A percentile compares a stretch with the other conserved stretches of the same genome.
Conservation (phyloP, 1,284 basidiomycete species). For the Gomphus bonarii region DNA sequence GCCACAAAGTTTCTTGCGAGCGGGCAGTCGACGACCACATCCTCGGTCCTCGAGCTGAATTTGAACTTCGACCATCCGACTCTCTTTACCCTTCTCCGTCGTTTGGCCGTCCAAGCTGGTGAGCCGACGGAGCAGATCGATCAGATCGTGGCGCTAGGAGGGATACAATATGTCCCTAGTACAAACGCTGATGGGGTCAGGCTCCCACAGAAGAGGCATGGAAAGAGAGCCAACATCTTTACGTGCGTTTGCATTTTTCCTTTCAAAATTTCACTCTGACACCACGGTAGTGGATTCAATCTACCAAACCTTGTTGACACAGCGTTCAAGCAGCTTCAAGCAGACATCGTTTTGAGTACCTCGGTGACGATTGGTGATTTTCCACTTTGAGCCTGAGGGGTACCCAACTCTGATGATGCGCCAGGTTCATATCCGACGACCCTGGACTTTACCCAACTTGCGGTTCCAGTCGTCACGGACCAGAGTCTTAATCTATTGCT, state of each 20-base stretch:
- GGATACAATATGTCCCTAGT: slow-evolving; percentile 46
- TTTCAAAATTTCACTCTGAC: not conserved
- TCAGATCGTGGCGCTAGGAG: slow-evolving; percentile 59
- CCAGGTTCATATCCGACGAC: slow-evolving; percentile 55
- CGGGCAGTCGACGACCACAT: slow-evolving; percentile 47
- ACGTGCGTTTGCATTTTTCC: slow-evolving; percentile 28
- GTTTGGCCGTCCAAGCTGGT: slow-evolving; percentile 55
- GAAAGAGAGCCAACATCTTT: slow-evolving; percentile 37
- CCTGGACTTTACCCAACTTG: slow-evolving; percentile 49
- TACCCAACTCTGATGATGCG: not conserved
- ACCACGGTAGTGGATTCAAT: slow-evolving; percentile 44
- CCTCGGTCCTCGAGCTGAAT: slow-evolving; percentile 49
- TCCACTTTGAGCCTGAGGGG: not conserved
- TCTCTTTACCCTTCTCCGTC: slow-evolving; percentile 62
- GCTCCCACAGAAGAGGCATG: slow-evolving; percentile 18
- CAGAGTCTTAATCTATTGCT: slow-evolving; percentile 53
- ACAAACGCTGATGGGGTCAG: slow-evolving; percentile 28
- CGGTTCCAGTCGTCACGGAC: slow-evolving; percentile 53
- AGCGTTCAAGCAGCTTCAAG: slow-evolving; percentile 55
- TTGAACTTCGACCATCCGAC: slow-evolving; percentile 67
- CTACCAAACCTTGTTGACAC: slow-evolving; percentile 55
- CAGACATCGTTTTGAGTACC: slow-evolving; percentile 50
- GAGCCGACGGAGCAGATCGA: slow-evolving; percentile 55
- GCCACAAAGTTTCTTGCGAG: slow-evolving; percentile 41
- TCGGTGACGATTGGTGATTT: slow-evolving; percentile 47